phyloP scores from a whole-genome alignment of 2,329 filamentous ascomycete species.

The Sphaerostilbella broomeana region DNA sequence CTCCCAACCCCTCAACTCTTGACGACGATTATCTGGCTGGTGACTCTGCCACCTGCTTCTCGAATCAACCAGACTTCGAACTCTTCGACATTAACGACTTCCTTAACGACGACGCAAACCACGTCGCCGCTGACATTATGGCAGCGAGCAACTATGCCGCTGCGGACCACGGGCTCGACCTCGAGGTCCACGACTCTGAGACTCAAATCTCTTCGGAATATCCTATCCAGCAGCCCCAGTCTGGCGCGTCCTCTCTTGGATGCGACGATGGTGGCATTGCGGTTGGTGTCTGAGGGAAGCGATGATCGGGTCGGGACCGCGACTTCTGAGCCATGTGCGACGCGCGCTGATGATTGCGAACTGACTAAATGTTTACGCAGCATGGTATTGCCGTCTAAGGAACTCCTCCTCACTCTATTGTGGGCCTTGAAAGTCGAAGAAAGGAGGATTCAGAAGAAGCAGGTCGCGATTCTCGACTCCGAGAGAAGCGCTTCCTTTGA shows the following conservation, averaged over 20 bases:
- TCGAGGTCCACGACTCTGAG: conserved; percentile 51
- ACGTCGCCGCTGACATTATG: conserved; percentile 41
- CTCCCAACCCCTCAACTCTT: conserved; percentile 59
- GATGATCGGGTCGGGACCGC: conserved; percentile 39
- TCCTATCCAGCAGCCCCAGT: conserved; percentile 66
- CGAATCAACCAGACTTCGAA: conserved; percentile 34
- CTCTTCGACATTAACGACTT: conserved; percentile 49
- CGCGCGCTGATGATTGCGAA: conserved; percentile 31
- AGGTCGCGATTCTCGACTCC: conserved; percentile 17
- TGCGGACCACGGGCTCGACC: conserved; percentile 46
- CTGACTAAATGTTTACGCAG: conserved; percentile 32
- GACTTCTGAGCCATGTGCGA: conserved; percentile 26
- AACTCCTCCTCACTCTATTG: conserved; percentile 41
- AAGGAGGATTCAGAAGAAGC: conserved; percentile 25
- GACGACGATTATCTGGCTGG: conserved; percentile 61
- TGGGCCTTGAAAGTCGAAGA: conserved; percentile 41
- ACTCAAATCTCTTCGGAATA: conserved; percentile 55
- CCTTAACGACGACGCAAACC: conserved; percentile 46
- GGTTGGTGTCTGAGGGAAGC: conserved; percentile 58
- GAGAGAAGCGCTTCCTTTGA: conserved; percentile 21
- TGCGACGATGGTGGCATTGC: conserved; percentile 69
- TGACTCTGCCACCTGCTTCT: conserved; percentile 48
- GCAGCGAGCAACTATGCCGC: conserved; percentile 45
- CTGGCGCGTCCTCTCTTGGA: conserved; percentile 67
- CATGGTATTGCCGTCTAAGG: conserved; percentile 38